These are phyloP conservation scores for Boletus bicolor DNA, from an alignment of 768 basidiomycete genomes.

Conservation along the genomic window DNA sequence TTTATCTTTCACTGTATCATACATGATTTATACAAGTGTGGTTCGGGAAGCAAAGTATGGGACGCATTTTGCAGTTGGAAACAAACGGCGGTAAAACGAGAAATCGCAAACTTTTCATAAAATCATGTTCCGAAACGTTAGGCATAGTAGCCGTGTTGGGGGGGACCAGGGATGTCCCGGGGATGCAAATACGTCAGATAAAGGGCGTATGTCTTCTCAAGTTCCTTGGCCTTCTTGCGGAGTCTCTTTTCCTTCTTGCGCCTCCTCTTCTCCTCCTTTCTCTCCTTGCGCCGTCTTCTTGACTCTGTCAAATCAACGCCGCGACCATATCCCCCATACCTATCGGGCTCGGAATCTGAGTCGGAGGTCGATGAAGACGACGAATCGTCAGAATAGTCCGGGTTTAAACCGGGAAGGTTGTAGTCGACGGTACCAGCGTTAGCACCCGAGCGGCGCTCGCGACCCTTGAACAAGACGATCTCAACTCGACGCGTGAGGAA, in stretches of 20 bases:
- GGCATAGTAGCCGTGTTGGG: conserved; percentile 28
- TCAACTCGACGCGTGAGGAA: conserved; percentile 76
- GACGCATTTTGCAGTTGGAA: background rate
- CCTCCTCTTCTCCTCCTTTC: conserved; percentile 57
- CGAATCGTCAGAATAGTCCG: conserved; percentile 39
- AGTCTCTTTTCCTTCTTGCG: conserved; percentile 63
- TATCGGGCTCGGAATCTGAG: conserved; percentile 42
- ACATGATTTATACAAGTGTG: conserved; percentile 14
- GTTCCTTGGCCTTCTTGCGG: conserved; percentile 54
- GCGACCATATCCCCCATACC: conserved; percentile 45
- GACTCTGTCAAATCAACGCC: conserved; percentile 47
- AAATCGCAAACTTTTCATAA: background rate
- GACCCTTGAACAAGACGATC: conserved; percentile 75
- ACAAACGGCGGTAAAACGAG: background rate
- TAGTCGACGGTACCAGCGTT: conserved; percentile 53
- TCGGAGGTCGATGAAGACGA: conserved; percentile 40
- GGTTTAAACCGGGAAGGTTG: conserved; percentile 47
- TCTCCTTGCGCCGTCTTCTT: conserved; percentile 51
- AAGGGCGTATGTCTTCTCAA: conserved; percentile 60
- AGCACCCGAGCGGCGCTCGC: conserved; percentile 70
- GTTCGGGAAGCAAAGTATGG: background rate
- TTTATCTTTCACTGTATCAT: conserved; percentile 12
- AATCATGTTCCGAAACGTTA: conserved; percentile 3
- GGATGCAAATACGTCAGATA: conserved; percentile 54
- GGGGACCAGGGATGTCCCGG: conserved; percentile 27